Evolutionary conservation across 2,329 filamentous ascomycete genomes (phyloP), one percentile per base, ranked within the genome.

Genomic region (Eutypella sp.): DNA sequence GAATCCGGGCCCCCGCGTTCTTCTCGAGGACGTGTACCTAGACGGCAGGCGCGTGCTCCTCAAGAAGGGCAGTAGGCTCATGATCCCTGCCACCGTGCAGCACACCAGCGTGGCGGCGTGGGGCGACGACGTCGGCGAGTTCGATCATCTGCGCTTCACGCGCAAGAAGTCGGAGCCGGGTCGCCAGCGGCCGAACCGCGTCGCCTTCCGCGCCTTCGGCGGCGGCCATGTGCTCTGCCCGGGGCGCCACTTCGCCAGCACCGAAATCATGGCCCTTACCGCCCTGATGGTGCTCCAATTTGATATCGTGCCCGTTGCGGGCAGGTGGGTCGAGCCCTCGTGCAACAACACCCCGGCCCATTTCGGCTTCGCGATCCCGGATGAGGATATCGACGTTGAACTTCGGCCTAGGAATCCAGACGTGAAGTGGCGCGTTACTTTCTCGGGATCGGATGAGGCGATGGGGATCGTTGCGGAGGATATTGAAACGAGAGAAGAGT

Each of bases 171-270:
- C n/a, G n/a, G 33, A 8, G 5, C 10, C 7, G 5, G 31, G 31
- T 11, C n/a, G 15, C 33, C 18, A 37, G 11, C 33, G 33, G 8
- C 33, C 33, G n/a, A 19, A 44, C 15, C 42, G n/a, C 5, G 31
- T 29, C 4, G 42, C 33, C 23, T 39, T 44, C 34, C 22, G 33
- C 13, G 42, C 20, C 15, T 39, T 44, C 11, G 33, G 42, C 15
- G 34, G 42, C 13, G 42, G 33, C 10, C 38, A n/a, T n/a, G 39
- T 24, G 23, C 42, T 44, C 19, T 44, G 33, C 18, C 42, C 42
- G 16, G 42, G 42, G 3, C 42, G 33, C 15, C 33, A 44, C 42
- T 44, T 44, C 15, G 33, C 33, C 18, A 44, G n/a, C 15, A 29
- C 15, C 31, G 33, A 44, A 19, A 44, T 44, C 15, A 39, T 25